These are phyloP conservation scores for Trametes elegans DNA, from an alignment of 768 basidiomycete genomes.

Conservation along the genomic window DNA sequence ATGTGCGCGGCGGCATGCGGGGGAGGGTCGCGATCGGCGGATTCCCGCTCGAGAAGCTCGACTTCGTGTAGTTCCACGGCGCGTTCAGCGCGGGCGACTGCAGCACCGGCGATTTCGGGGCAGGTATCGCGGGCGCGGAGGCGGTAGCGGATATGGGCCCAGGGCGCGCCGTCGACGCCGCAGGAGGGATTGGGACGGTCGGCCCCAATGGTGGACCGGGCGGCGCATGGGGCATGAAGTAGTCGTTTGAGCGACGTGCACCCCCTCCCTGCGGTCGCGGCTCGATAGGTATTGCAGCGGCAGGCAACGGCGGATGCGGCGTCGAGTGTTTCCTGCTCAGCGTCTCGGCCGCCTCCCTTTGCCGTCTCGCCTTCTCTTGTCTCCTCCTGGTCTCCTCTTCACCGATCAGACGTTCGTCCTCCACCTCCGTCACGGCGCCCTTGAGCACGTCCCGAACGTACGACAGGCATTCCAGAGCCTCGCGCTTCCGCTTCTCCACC, in stretches of 20 bases:
- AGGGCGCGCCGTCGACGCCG: constrained; percentile 13
- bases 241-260: constrained; percentile 22
- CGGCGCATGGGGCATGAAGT: constrained; percentile 18
- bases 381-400: constrained; percentile 47
- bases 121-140: constrained; percentile 13
- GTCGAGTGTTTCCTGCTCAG: constrained; percentile 14
- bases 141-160: constrained; percentile 20
- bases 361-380: constrained; percentile 24
- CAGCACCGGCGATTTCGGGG: constrained; percentile 16
- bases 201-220: constrained; percentile 21
- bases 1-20: constrained; percentile 42
- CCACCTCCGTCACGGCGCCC: constrained; percentile 49
- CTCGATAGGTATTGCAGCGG: constrained; percentile 22
- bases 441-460: constrained; percentile 76
- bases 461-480: constrained; percentile 73
- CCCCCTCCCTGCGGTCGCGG: constrained; percentile 12
- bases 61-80: constrained; percentile 59
- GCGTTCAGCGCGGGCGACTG: constrained; percentile 31
- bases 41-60: constrained; percentile 39
- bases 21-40: constrained; percentile 48
- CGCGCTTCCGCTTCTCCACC: constrained; percentile 45
- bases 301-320: constrained; percentile 23
- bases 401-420: constrained; percentile 64
- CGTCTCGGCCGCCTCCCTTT: constrained; percentile 25
- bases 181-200: constrained; percentile 12